A percentile compares a stretch with the other conserved stretches of the same genome.
Conservation (phyloP, 2,329 filamentous ascomycete species). For the Elsinoe fawcettii region DNA sequence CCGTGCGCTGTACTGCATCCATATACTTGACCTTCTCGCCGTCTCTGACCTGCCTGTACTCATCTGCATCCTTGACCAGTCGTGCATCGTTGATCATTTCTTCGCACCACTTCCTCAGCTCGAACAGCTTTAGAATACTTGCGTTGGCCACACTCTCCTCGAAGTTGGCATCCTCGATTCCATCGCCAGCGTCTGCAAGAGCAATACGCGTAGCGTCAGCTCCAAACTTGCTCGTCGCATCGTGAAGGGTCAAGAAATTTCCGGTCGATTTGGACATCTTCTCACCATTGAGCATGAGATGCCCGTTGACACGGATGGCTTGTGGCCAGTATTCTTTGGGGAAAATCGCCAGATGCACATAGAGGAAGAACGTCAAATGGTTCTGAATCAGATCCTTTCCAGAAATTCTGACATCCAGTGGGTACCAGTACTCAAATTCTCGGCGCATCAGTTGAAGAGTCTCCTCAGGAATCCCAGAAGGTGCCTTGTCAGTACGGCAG, state of each 20-base stretch:
- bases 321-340: constrained; percentile 80
- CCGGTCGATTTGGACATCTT: constrained; percentile 99
- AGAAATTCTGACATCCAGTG: constrained; percentile 76
- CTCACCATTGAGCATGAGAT: constrained; percentile 88
- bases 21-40: constrained; percentile 40
- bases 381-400: constrained; percentile 92
- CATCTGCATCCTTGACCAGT: constrained; percentile 36
- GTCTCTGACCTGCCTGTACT: constrained; percentile 36
- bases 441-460: constrained; percentile 72
- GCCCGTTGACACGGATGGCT: constrained; percentile 80
- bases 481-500: constrained; percentile 62
- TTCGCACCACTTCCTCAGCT: constrained; percentile 85
- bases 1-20: constrained; percentile 63
- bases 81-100: constrained; percentile 62
- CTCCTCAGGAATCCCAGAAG: constrained; percentile 64
- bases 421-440: constrained; percentile 97
- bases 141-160: constrained; percentile 91
- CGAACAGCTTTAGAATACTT: constrained; percentile 77
- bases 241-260: constrained; percentile 88
- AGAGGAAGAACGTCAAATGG: constrained; percentile 93
- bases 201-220: constrained; percentile 88
- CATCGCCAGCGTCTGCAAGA: constrained; percentile 88
- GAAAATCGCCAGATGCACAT: constrained; percentile 88
- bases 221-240: constrained; percentile 84
- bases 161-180: constrained; percentile 92